Conservation (phyloP, 768 basidiomycete species). For the Amanita muscaria region DNA sequence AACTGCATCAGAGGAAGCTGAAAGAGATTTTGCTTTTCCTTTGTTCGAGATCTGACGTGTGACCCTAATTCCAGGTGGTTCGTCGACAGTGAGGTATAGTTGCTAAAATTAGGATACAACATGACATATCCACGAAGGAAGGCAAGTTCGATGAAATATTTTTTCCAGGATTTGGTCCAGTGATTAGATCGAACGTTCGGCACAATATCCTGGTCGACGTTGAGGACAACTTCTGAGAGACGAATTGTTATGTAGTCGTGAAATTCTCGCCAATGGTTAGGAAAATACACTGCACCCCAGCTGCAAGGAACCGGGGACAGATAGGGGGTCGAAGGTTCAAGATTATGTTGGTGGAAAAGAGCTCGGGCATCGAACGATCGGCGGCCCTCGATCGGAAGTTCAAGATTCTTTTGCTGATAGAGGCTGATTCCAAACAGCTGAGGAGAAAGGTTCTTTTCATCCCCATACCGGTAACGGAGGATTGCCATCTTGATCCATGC, state of each 20-base stretch:
- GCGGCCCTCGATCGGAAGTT: constrained; percentile 61
- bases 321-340: constrained; percentile 53
- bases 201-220: constrained; percentile 44
- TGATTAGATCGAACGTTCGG: constrained; percentile 71
- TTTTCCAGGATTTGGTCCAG: constrained; percentile 83
- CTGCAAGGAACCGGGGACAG: constrained; percentile 84
- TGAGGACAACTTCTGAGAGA: constrained; percentile 40
- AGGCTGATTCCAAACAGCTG: constrained; percentile 73
- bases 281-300: constrained; percentile 90
- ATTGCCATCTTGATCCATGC: constrained; percentile 81
- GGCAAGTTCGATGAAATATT: constrained; percentile 80
- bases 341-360: constrained; percentile 39
- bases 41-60: constrained; percentile 57
- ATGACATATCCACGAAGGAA: constrained; percentile 78
- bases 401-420: constrained; percentile 79
- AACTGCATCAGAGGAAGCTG: constrained; percentile 60
- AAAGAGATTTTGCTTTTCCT: constrained; percentile 56
- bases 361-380: constrained; percentile 56
- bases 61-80: constrained; percentile 83
- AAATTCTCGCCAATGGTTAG: constrained; percentile 83
- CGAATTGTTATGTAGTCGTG: constrained; percentile 68
- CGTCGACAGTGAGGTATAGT: constrained; percentile 72
- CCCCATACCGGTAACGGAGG: constrained; percentile 68
- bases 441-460: constrained; percentile 26
- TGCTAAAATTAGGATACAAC: constrained; percentile 80